Evolutionary conservation across 257 asterid genomes (phyloP).

Genomic region (Solanum medicagineum): DNA sequence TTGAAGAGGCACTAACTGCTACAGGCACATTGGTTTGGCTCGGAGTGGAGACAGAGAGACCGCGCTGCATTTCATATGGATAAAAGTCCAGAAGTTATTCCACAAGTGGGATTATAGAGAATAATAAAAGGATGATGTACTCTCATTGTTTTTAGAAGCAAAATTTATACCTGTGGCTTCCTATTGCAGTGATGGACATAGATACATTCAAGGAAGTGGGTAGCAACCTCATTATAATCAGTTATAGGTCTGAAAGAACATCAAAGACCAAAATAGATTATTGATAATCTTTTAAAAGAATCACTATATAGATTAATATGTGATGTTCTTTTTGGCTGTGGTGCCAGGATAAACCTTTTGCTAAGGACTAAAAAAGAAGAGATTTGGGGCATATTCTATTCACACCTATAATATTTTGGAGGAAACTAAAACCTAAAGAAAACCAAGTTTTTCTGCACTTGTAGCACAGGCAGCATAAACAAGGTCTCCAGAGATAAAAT

Average conservation of each 20-base stretch:
- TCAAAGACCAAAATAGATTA: neutral
- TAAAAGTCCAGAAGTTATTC: neutral
- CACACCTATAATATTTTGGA: neutral
- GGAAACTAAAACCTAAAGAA: neutral
- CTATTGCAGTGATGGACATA: conserved; percentile 37
- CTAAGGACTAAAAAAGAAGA: neutral
- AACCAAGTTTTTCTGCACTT: neutral
- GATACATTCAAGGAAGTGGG: conserved; percentile 66
- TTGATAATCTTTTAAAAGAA: neutral
- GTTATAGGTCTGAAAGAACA: conserved; percentile 47
- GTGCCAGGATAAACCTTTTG: neutral
- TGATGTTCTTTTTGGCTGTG: neutral
- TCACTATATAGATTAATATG: neutral
- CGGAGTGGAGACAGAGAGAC: conserved; percentile 12
- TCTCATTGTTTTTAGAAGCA: neutral
- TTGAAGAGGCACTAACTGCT: conserved; percentile 10
- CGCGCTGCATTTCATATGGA: conserved; percentile 23
- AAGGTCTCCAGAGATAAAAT: neutral
- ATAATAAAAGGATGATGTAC: neutral
- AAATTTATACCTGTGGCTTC: conserved; percentile 37
- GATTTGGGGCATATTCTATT: neutral
- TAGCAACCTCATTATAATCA: conserved; percentile 64
- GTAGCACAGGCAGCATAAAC: neutral
- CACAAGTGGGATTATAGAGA: neutral
- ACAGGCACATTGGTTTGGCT: conserved; percentile 8